Conservation (phyloP, 352 stramenopile species). For the Paralagenidium karlingii region DNA sequence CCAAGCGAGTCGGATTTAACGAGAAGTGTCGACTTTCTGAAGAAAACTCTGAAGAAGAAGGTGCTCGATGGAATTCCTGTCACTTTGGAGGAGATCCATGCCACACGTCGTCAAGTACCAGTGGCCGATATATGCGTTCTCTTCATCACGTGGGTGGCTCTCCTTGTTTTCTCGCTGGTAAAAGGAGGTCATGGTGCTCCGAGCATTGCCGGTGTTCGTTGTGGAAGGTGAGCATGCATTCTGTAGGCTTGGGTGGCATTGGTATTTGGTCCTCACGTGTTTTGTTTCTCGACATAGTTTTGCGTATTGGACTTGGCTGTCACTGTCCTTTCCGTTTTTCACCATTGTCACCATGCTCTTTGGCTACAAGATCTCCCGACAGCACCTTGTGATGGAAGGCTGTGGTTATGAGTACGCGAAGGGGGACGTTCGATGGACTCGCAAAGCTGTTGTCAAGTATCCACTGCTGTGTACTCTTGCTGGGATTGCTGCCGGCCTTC, state of each 20-base stretch:
- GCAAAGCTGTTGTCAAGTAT: constrained; percentile 77
- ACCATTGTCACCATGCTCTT: constrained; percentile 60
- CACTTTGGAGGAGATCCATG: constrained; percentile 35
- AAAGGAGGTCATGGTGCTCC: constrained; percentile 66
- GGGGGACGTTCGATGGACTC: constrained; percentile 93
- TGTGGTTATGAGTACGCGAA: constrained; percentile 89
- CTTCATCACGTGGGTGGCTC: constrained; percentile 62
- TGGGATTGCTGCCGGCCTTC: constrained; percentile 51
- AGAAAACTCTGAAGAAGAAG: constrained; percentile 27
- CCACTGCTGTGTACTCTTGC: constrained; percentile 56
- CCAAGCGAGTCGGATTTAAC: too few relatives aligned
- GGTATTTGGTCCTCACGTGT: too few relatives aligned
- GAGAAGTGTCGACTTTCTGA: too few relatives aligned
- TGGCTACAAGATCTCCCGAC: constrained; percentile 44
- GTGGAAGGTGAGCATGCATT: constrained; percentile 14
- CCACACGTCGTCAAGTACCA: constrained; percentile 33
- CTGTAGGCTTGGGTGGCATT: background rate
- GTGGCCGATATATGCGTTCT: constrained; percentile 49
- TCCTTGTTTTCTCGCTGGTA: constrained; percentile 65
- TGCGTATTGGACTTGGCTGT: constrained; percentile 53
- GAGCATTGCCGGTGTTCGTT: constrained; percentile 57
- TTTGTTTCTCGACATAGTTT: constrained; percentile 6
- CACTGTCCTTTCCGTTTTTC: constrained; percentile 62
- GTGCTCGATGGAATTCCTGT: constrained; percentile 10
- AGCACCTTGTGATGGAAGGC: constrained; percentile 41